A percentile compares a stretch with the other conserved stretches of the same genome.
Evolutionary conservation across 106 monocot species (phyloP).

Genomic region (Phalaenopsis aphrodite): DNA sequence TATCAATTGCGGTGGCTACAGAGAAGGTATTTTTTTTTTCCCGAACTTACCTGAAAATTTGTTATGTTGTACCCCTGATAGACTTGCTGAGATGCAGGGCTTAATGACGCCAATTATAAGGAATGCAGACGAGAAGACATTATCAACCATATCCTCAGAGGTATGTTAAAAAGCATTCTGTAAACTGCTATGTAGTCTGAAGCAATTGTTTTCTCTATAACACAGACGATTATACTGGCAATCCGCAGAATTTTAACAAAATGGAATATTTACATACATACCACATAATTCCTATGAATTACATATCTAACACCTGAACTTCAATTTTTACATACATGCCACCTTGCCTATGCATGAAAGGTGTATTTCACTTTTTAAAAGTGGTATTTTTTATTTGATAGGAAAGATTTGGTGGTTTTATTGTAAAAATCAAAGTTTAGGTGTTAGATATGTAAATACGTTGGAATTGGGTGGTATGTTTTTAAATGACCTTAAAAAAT

Average conservation of each 20-base stretch:
- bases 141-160: conserved; percentile 84
- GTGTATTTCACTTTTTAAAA: too few relatives aligned
- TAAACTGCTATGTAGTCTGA: not conserved
- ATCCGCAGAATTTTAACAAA: not conserved
- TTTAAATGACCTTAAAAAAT: not conserved
- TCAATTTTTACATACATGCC: too few relatives aligned
- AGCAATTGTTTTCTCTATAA: not conserved
- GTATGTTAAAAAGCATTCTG: conserved; percentile 20
- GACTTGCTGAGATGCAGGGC: conserved; percentile 40
- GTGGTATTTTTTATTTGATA: too few relatives aligned
- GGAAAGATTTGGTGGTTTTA: too few relatives aligned
- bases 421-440: too few relatives aligned
- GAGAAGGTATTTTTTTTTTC: conserved; percentile 51
- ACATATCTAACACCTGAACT: too few relatives aligned
- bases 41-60: conserved; percentile 1
- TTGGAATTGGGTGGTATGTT: too few relatives aligned
- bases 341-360: too few relatives aligned
- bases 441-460: too few relatives aligned
- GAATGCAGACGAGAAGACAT: conserved; percentile 88
- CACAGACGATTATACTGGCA: not conserved
- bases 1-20: conserved; percentile 96
- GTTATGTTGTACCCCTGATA: conserved; percentile 4
- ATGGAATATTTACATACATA: too few relatives aligned
- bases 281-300: too few relatives aligned
- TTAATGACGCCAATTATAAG: conserved; percentile 96